Evolutionary conservation across 768 basidiomycete species (phyloP), one percentile per base, ranked within the genome.

Genomic region (Steccherinum ochraceum): DNA sequence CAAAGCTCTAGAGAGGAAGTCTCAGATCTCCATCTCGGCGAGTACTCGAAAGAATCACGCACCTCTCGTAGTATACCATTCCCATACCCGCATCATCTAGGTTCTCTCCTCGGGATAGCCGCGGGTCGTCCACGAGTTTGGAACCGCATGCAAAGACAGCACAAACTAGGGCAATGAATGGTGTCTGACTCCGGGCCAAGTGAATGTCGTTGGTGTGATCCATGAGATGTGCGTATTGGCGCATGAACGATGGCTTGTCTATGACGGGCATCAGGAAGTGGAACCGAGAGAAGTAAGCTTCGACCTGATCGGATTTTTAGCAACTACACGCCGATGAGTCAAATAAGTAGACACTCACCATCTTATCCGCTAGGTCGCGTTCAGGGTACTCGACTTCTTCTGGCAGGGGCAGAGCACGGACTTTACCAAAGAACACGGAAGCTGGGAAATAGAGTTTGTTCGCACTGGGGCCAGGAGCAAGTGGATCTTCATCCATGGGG

Each of bases 111-210:
- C 70, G 72, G 40, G 72, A 61, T 45, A 90, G 66, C 46, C 89
- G 82, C 20, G 79, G 71, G 63, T 92, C 91, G 46, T 85, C 78
- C 13, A 93, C 78, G 35, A 92, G 75, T 58, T 83, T 79, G 23
- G 91, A 88, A 4, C 89, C 81, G 56, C 89, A 86, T n/a, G 93
- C 89, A 63, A 93, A 94, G 23, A 93, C 76, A n/a, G 89, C 83
- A 61, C 93, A 94, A 30, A 93, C 69, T 26, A 92, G 77, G 12
- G 89, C 81, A 16, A 89, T 73, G 69, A 94, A 94, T 3, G 88
- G 78, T 0, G 86, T 78, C 56, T 92, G 80, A 5, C 71, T 67
- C 40, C 83, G 77, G 46, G 78, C 74, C 45, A 82, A 66, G 30
- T 67, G 58, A 12, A 68, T 64, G 54, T 89, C 80, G 49, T 73